These are phyloP conservation scores for Cercospora sp. DNA, from an alignment of 2,329 filamentous ascomycete genomes.

Conservation along the genomic window DNA sequence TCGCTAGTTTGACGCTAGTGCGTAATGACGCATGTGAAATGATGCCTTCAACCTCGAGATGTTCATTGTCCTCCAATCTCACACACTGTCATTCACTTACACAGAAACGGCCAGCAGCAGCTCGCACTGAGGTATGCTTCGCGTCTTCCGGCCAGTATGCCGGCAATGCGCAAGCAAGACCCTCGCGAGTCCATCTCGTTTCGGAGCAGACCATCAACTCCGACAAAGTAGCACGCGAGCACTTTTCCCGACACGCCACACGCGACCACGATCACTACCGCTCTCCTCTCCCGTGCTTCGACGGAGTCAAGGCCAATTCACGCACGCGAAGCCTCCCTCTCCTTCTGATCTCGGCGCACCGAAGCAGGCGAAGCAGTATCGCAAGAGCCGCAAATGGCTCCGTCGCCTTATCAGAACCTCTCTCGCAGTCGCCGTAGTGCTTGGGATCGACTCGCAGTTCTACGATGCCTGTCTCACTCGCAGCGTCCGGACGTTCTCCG, in stretches of 20 bases:
- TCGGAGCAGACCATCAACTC: constrained; percentile 26
- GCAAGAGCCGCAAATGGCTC: constrained; percentile 70
- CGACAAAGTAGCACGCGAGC: constrained; percentile 17
- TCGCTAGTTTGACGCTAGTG: constrained; percentile 1
- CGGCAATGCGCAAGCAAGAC: constrained; percentile 37
- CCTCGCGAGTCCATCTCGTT: constrained; percentile 29
- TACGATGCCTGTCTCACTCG: constrained; percentile 79
- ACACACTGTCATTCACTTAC: not conserved
- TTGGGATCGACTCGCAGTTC: constrained; percentile 68
- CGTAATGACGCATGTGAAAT: constrained; percentile 12
- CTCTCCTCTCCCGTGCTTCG: constrained; percentile 5
- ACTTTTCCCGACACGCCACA: constrained; percentile 3
- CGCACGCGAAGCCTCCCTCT: constrained; percentile 63
- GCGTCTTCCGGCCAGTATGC: constrained; percentile 33
- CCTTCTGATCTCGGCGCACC: constrained; percentile 77
- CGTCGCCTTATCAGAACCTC: constrained; percentile 68
- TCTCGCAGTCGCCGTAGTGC: constrained; percentile 61
- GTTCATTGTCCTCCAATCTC: not conserved
- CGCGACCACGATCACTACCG: not conserved
- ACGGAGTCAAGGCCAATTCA: constrained; percentile 42
- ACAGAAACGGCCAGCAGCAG: not conserved
- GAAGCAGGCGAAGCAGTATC: constrained; percentile 68
- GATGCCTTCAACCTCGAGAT: not conserved
- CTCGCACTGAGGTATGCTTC: constrained; percentile 27
- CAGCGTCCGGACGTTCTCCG: constrained; percentile 77